These are phyloP conservation scores for Saraca asoca DNA, from an alignment of 331 rosid species.

Conservation along the genomic window DNA sequence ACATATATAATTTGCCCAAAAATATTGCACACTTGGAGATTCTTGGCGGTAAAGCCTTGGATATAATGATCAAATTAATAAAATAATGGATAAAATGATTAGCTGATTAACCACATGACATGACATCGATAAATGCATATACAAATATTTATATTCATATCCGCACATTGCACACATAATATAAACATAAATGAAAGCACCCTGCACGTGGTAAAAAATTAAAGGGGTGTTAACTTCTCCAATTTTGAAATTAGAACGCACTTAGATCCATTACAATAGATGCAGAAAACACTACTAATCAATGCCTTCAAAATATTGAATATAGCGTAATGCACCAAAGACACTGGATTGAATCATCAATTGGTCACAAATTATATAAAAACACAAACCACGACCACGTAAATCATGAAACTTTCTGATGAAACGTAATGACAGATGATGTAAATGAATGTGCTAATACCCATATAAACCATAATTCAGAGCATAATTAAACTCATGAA, in stretches of 20 bases:
- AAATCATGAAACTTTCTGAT: neutral
- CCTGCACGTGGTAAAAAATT: neutral
- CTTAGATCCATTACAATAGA: conserved; percentile 40
- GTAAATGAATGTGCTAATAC: neutral
- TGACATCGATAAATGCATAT: neutral
- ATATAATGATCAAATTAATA: too few relatives aligned
- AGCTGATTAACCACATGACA: too few relatives aligned
- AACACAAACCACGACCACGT: neutral
- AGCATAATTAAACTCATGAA: too few relatives aligned
- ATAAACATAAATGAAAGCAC: neutral
- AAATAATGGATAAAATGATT: too few relatives aligned
- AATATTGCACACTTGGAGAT: too few relatives aligned
- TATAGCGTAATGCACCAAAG: neutral
- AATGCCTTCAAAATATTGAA: neutral
- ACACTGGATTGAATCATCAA: conserved; percentile 30
- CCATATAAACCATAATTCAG: too few relatives aligned
- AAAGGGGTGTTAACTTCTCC: neutral
- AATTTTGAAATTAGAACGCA: neutral
- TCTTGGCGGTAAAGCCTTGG: too few relatives aligned
- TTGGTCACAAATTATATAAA: neutral
- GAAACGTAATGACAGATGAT: conserved; percentile 4
- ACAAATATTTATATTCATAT: conserved; percentile 1
- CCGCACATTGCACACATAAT: neutral
- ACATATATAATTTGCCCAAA: too few relatives aligned
- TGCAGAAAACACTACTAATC: neutral